Evolutionary conservation across 2,329 filamentous ascomycete species (phyloP).

Genomic region (Berkeleyomyces basicola): DNA sequence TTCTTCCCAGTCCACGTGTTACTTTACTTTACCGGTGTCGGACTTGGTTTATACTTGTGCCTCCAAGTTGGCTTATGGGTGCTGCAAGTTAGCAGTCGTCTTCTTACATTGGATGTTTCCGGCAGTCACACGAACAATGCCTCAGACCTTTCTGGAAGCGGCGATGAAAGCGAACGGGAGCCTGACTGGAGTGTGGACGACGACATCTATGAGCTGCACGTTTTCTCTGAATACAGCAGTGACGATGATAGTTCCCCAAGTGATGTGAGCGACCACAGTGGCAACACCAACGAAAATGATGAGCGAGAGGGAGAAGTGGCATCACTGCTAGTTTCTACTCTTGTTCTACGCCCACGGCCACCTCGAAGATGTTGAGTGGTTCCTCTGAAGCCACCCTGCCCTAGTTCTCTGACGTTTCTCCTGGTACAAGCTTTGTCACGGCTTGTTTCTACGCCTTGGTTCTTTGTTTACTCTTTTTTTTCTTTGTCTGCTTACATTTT

Average conservation of each 20-base stretch:
- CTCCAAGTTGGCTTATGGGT: slow-evolving; percentile 3
- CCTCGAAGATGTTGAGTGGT: too few relatives aligned
- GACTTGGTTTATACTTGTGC: slow-evolving; percentile 1
- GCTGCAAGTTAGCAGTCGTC: neutral
- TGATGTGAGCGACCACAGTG: slow-evolving; percentile 21
- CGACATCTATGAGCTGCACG: slow-evolving; percentile 16
- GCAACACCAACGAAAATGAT: slow-evolving; percentile 18
- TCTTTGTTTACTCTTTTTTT: neutral
- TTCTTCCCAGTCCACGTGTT: slow-evolving; percentile 10
- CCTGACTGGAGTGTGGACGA: slow-evolving; percentile 19
- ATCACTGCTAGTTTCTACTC: neutral
- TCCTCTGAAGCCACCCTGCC: neutral
- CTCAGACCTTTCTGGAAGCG: neutral
- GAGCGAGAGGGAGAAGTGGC: slow-evolving; percentile 9
- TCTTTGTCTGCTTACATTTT: neutral
- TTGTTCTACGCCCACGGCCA: neutral
- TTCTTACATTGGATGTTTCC: neutral
- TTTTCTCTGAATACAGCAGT: slow-evolving; percentile 2
- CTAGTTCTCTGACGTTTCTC: neutral
- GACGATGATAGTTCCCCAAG: slow-evolving; percentile 15
- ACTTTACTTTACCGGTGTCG: slow-evolving; percentile 1
- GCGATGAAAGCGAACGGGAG: slow-evolving; percentile 20
- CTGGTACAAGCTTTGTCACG: neutral
- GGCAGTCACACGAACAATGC: too few relatives aligned
- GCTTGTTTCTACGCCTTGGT: neutral